Percentiles rank a stretch among this genome's conserved stretches.
Conservation (phyloP, 805 yeast species). For the Wilhelminamyces savonicus region DNA sequence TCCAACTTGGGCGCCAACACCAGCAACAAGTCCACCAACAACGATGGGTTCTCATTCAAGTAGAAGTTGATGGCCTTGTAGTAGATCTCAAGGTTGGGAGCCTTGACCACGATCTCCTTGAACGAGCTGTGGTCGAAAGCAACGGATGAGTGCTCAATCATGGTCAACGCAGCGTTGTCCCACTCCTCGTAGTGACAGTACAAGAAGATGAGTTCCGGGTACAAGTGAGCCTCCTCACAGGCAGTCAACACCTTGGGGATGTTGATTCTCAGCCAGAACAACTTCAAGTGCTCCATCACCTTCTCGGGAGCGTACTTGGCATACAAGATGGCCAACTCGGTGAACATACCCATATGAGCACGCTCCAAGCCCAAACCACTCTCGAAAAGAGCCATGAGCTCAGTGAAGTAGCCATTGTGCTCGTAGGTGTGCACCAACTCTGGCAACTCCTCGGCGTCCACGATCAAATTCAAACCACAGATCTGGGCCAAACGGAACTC, state of each 20-base stretch:
- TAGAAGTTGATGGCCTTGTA: slow-evolving; percentile 96
- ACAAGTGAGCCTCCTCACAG: slow-evolving; percentile 86
- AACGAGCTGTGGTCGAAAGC: slow-evolving; percentile 92
- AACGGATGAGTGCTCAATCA: slow-evolving; percentile 91
- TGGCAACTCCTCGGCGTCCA: slow-evolving; percentile 95
- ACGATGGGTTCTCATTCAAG: slow-evolving; percentile 84
- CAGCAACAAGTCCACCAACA: slow-evolving; percentile 78
- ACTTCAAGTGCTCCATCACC: slow-evolving; percentile 92
- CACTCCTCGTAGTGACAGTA: slow-evolving; percentile 98
- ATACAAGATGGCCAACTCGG: slow-evolving; percentile 88
- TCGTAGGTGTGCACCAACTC: slow-evolving; percentile 86
- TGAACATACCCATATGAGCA: slow-evolving; percentile 99
- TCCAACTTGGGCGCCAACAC: slow-evolving; percentile 87
- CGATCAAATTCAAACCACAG: slow-evolving; percentile 94
- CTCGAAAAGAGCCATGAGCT: slow-evolving; percentile 86
- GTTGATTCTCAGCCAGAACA: slow-evolving; percentile 97
- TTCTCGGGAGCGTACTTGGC: slow-evolving; percentile 84
- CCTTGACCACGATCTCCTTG: slow-evolving; percentile 92
- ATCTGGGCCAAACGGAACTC: slow-evolving; percentile 97
- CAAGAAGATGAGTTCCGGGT: slow-evolving; percentile 94
- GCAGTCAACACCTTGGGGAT: slow-evolving; percentile 96
- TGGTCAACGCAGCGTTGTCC: slow-evolving; percentile 96
- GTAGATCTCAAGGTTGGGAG: slow-evolving; percentile 91
- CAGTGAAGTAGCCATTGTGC: slow-evolving; percentile 83
- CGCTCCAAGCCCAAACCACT: slow-evolving; percentile 95